Evolutionary conservation across 331 rosid species (phyloP), one percentile per base, ranked within the genome.

Genomic region (Malus hybrid): DNA sequence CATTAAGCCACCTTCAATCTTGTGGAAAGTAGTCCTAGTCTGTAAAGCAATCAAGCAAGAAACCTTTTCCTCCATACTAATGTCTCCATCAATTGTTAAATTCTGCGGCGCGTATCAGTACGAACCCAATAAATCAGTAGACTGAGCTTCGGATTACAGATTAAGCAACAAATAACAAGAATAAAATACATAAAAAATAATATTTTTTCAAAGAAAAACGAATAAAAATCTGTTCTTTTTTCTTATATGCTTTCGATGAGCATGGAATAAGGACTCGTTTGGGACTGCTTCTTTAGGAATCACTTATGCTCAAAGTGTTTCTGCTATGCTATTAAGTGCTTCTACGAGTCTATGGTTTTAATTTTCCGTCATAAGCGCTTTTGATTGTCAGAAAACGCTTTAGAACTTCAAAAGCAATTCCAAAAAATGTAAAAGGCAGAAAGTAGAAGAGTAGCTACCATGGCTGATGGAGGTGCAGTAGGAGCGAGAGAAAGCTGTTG

Each of bases 1-100:
- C 86, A 91, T 91, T 81, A 93, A 72, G 57, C 93, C 97, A 57
- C 62, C 79, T 80, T 86, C 89, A 84, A 93, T 87, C 74, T 78
- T 61, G 81, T 74, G 62, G 80, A 93, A 81, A 16, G 72, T 11
- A 65, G 86, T 76, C 73, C 77, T 84, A 9, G 60, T 63, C 80
- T 89, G 97, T 72, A 87, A 87, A 76, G 69, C 85, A 88, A 88
- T 77, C 88, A 89, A 77, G 72, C 85, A 79, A 72, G 87, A 73
- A 18, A 88, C 46, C 50, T 82, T 80, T 36, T 91, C 89, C 67
- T 73, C 81, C 65, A 84, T 64, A 27, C 77, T 22, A 39, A 81
- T 48, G 66, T 77, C 73, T 64, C 68, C 83, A 73, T 68, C 80
- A 74, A 22, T 22, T 22, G 22, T 22, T 22, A 22, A 22, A 59